Evolutionary conservation across 352 stramenopile species (phyloP).

Genomic region (Phytophthora sp.): DNA sequence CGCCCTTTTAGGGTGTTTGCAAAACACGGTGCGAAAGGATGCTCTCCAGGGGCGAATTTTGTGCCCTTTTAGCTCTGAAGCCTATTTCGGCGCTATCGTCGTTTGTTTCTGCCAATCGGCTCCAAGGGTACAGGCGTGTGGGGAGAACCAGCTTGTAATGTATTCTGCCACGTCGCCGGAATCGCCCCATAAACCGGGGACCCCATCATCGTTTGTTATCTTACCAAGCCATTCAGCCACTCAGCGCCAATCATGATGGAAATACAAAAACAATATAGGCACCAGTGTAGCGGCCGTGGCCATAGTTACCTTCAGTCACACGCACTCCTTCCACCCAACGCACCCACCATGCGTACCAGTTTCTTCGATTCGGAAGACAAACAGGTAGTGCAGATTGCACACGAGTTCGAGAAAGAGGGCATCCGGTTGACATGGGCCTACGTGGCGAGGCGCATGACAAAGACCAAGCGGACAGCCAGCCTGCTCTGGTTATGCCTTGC

Average conservation of each 20-base stretch:
- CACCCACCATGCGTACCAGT: not conserved
- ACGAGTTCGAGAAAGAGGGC: not conserved
- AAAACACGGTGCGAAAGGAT: not conserved
- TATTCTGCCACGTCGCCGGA: too few relatives aligned
- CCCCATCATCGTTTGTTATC: too few relatives aligned
- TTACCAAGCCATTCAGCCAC: too few relatives aligned
- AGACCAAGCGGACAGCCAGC: not conserved
- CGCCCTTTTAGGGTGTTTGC: not conserved
- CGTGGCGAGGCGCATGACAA: not conserved
- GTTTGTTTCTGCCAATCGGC: not conserved
- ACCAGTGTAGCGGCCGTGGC: not conserved
- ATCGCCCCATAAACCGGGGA: too few relatives aligned
- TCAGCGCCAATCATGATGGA: too few relatives aligned
- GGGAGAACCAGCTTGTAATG: too few relatives aligned
- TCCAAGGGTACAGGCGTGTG: not conserved
- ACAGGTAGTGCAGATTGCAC: not conserved
- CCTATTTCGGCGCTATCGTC: not conserved
- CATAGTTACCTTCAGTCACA: too few relatives aligned
- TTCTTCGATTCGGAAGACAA: not conserved
- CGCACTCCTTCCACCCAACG: too few relatives aligned
- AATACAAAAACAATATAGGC: not conserved
- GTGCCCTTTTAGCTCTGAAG: not conserved
- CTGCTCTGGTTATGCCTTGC: not conserved
- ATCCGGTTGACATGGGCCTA: not conserved
- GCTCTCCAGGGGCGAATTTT: not conserved